Percentiles rank a stretch among this genome's conserved stretches.
Evolutionary conservation across 108 stramenopile species (phyloP).

Genomic region (Discostella stelligeroides): DNA sequence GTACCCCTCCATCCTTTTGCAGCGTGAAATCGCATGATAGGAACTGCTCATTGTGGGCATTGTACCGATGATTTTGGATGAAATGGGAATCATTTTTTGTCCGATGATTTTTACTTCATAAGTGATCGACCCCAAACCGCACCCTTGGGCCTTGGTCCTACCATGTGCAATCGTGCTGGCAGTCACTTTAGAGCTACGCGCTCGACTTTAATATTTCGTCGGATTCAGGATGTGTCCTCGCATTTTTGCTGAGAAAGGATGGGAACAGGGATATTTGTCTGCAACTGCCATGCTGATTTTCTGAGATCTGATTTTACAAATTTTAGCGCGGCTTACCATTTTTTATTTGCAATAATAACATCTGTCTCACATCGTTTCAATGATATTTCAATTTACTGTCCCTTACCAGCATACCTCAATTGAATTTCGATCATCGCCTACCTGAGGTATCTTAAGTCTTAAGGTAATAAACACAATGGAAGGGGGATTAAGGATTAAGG

Average conservation of each 20-base stretch:
- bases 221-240: neutral
- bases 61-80: slow-evolving; percentile 22
- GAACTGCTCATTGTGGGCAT: no score
- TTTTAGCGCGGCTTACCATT: neutral
- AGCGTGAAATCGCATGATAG: slow-evolving; percentile 29
- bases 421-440: neutral
- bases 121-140: slow-evolving; percentile 42
- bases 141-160: neutral
- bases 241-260: neutral
- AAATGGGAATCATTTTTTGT: slow-evolving; percentile 1
- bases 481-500: neutral
- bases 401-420: neutral
- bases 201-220: slow-evolving; percentile 24
- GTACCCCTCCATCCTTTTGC: neutral
- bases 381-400: neutral
- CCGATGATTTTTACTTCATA: slow-evolving; percentile 13
- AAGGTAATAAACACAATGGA: neutral
- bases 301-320: slow-evolving; percentile 3
- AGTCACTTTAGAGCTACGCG: slow-evolving; percentile 49
- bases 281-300: neutral
- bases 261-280: neutral
- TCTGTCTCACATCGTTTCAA: neutral
- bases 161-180: slow-evolving; percentile 20
- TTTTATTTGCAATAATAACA: neutral
- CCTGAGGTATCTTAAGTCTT: neutral